phyloP scores from a whole-genome alignment of 2,329 filamentous ascomycete genomes.

The Trichoderma lentiforme region DNA sequence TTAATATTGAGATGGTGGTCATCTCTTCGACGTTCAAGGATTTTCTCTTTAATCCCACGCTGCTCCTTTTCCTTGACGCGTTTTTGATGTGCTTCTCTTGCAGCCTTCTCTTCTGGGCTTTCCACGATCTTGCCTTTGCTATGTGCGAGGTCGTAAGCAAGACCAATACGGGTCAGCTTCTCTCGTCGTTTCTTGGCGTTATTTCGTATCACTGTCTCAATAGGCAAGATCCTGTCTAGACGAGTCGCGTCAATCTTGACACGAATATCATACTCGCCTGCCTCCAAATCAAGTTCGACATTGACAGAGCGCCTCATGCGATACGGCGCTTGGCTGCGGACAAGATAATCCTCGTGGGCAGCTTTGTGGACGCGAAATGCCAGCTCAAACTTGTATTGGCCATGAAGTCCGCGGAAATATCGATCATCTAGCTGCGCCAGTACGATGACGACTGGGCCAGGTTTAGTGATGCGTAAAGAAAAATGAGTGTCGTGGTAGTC shows the following conservation, averaged over 20 bases:
- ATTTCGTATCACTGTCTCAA: constrained; percentile 65
- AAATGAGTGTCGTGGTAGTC: constrained; percentile 55
- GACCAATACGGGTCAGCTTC: constrained; percentile 69
- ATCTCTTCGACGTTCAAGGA: constrained; percentile 39
- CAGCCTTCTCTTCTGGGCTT: constrained; percentile 46
- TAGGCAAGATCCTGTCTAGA: constrained; percentile 44
- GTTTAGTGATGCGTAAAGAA: constrained; percentile 45
- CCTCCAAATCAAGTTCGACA: constrained; percentile 70
- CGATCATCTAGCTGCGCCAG: constrained; percentile 56
- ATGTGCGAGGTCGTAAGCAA: constrained; percentile 68
- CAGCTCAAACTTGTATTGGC: constrained; percentile 54
- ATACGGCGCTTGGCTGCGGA: constrained; percentile 51
- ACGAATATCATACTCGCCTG: constrained; percentile 71
- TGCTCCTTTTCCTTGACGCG: constrained; percentile 41
- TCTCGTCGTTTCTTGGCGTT: constrained; percentile 62
- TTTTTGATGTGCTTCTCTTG: constrained; percentile 43
- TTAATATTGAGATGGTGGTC: constrained; percentile 37
- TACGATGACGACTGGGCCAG: constrained; percentile 53
- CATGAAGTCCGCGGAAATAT: constrained; percentile 55
- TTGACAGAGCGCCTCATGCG: constrained; percentile 72
- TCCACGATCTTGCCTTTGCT: constrained; percentile 57
- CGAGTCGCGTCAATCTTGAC: constrained; percentile 70
- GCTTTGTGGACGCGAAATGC: constrained; percentile 53
- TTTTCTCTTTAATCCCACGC: constrained; percentile 37
- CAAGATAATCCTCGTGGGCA: constrained; percentile 50